Base-by-base conservation (phyloP, 148 eudicot genomes). In the Vaccinium macrocarpon region DNA sequence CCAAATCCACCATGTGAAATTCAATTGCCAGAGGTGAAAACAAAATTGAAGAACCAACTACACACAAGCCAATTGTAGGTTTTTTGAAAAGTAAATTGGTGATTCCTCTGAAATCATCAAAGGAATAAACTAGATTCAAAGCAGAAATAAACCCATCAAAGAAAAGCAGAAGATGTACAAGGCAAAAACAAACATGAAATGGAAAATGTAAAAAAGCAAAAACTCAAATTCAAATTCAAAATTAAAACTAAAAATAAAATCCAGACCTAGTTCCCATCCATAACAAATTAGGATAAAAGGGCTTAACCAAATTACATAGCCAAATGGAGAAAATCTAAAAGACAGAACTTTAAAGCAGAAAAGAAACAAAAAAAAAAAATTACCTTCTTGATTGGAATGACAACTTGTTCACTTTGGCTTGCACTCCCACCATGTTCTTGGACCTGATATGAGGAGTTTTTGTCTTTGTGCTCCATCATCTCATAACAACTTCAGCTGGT, bases 381-480 rank as follows among this genome's bases (percentile, higher is more conserved):
- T 14, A 90, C 90, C 91, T 84, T 80, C 0, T 82, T 87, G 82
- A 85, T 25, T 25, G 80, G 88, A 86, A 79, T 78, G 83, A 73
- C 72, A 83, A 72, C 78, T 29, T 68, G 73, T 23, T 64, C 77
- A 53, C n/a, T 76, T 38, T 50, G 76, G 64, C 76, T 70, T 29
- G 79, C 81, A 59, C 7, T 59, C 32, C 85, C 84, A 81, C 85
- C 84, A 76, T 81, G 81, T 15, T 49, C 49, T n/a, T 23, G 83
- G 57, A 13, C 21, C 77, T 78, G 52, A 81, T 84, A 74, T 53
- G 56, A 66, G 50, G 56, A 57, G 42, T 89, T 80, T 9, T 35
- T 61, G 56, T 89, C 90, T 75, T 86, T 84, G 84, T 84, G 87
- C 76, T 84, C 84, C 93, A 88, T 89, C 72, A 70, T 85, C 74